Base-by-base conservation (phyloP, 2,329 filamentous ascomycete genomes). In the Aureobasidium subglaciale region DNA sequence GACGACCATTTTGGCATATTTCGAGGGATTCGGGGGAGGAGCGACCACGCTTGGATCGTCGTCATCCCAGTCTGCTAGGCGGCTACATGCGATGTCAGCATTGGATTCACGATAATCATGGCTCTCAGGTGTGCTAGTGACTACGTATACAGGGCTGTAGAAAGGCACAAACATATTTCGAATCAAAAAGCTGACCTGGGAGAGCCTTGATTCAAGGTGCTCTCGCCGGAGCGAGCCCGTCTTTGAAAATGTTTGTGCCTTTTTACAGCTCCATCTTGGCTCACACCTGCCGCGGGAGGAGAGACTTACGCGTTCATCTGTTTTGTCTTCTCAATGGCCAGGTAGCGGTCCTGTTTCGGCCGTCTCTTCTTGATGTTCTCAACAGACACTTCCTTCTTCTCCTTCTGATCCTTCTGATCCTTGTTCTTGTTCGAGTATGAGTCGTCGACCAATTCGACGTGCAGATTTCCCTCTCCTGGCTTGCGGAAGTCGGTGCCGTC, bases 41-140 rank as follows among this genome's bases (percentile, higher is more conserved):
- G 83, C 65, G 22, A 63, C 58, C 11, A 76, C 71, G 1, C 77
- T 80, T 24, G 86, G 81, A 55, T 92, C 86, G 67, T 97, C 91
- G 65, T 96, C 92, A 65, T 90, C 88, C 93, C 93, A 99, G 70
- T 97, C 91, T 3, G 90, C 87, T 30, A 97, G 82, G 72, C 92
- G 91, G 46, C 90, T 92, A 65, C n/a, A n/a, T 27, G 25, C 5
- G 13, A 25, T 25, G 38, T 63, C 52, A 61, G 56, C 35, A 30
- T 13, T n/a, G n/a, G n/a, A n/a, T n/a, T n/a, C n/a, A n/a, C n/a
- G n/a, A n/a, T n/a, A n/a, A n/a, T n/a, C n/a, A n/a, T n/a, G n/a
- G n/a, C n/a, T n/a, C n/a, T n/a, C n/a, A n/a, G n/a, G n/a, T n/a
- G n/a, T n/a, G n/a, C n/a, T n/a, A n/a, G n/a, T n/a, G n/a, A n/a